Evolutionary conservation across 805 yeast genomes (phyloP).

Genomic region (Metschnikowia sp.): DNA sequence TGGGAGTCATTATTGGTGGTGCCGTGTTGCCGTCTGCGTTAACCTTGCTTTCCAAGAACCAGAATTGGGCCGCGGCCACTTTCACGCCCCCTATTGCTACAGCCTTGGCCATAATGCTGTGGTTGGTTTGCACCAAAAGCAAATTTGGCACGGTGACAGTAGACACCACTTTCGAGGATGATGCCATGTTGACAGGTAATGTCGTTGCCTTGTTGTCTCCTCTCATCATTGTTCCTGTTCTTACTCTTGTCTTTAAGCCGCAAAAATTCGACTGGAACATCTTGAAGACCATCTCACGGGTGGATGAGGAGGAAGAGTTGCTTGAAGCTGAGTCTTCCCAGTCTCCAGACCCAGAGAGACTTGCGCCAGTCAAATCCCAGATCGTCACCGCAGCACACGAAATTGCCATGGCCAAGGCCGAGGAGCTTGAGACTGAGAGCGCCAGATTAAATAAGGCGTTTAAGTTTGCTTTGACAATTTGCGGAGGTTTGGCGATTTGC

Average conservation of each 20-base stretch:
- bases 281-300: slow-evolving; percentile 58
- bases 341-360: slow-evolving; percentile 24
- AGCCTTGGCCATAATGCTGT: slow-evolving; percentile 62
- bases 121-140: slow-evolving; percentile 38
- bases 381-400: slow-evolving; percentile 38
- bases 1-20: slow-evolving; percentile 86
- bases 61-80: slow-evolving; percentile 66
- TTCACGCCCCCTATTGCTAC: slow-evolving; percentile 79
- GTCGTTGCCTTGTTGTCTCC: slow-evolving; percentile 80
- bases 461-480: slow-evolving; percentile 57
- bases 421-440: slow-evolving; percentile 45
- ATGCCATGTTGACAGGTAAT: slow-evolving; percentile 88
- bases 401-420: slow-evolving; percentile 25
- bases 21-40: slow-evolving; percentile 78
- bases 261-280: slow-evolving; percentile 73
- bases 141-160: slow-evolving; percentile 32
- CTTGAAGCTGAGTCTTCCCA: slow-evolving; percentile 31
- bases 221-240: slow-evolving; percentile 56
- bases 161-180: slow-evolving; percentile 68
- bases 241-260: slow-evolving; percentile 62
- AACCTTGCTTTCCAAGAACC: slow-evolving; percentile 60
- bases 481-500: slow-evolving; percentile 58
- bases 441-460: slow-evolving; percentile 52
- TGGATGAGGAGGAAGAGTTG: slow-evolving; percentile 70
- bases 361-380: slow-evolving; percentile 36